Evolutionary conservation across 208 protist species (phyloP), one percentile per base, ranked within the genome.

Genomic region (Wallacemonas rigidus): DNA sequence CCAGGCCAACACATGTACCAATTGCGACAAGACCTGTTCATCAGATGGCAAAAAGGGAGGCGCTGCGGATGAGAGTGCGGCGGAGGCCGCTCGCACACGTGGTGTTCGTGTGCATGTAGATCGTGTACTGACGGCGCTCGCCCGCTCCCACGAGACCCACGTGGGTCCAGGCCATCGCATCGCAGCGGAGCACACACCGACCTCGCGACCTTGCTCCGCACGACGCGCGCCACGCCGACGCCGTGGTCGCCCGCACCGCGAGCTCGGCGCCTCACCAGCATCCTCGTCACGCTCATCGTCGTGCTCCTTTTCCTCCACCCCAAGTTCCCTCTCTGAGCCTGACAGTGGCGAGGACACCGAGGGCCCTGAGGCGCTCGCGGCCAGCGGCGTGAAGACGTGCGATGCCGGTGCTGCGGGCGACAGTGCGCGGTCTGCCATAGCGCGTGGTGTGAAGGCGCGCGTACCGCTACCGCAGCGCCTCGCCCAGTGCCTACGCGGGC

Each of bases 381-480:
- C 26, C 26, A 26, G 26, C 26, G 26, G 26, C 26, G 26, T 26
- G 26, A 26, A 26, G 26, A 26, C 26, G 26, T 26, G 26, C 26
- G 26, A 26, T 26, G 26, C 26, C 26, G 26, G 26, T 26, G 26
- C 26, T 26, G 26, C 26, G 26, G 26, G 26, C 14, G 53, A 57
- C 53, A 17, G 26, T 6, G 12, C 6, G 45, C 45, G 8, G 45
- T 12, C 45, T 14, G 8, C 12, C 8, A 50, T 12, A 6, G 45
- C 8, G 8, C 8, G 5, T 15, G 14, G 11, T 6, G 14, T 17
- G 5, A 57, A 57, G 17, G 53, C 53, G 1, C 60, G 60, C 43
- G 15, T 65, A n/a, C 62, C 69, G 6, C 54, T 79, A 15, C 75
- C 75, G 15, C 64, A 73, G 9, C 68, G 65, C 35, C 62, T 88